Conservation (phyloP, 2,329 filamentous ascomycete species). For the Talaromyces sp. region DNA sequence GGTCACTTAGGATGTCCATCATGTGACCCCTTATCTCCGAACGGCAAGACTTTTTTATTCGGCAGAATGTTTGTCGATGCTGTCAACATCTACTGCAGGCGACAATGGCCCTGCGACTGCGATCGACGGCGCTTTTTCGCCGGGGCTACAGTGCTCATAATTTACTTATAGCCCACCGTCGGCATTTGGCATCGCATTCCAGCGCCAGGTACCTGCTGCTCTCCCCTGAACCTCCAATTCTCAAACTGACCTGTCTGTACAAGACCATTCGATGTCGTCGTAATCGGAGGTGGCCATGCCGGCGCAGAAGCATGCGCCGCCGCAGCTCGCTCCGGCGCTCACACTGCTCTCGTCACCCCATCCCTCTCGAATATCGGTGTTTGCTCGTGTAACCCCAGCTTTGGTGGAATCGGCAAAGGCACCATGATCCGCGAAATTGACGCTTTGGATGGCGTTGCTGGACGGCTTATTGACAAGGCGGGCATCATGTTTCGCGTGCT, state of each 20-base stretch:
- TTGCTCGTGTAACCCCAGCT: conserved; percentile 94
- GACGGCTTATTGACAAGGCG: conserved; percentile 84
- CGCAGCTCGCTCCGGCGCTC: conserved; percentile 79
- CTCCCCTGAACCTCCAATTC: background rate
- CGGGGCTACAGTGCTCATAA: conserved; percentile 21
- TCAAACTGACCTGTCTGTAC: background rate
- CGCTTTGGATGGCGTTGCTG: conserved; percentile 84
- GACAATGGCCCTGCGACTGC: conserved; percentile 31
- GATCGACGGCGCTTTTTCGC: conserved; percentile 22
- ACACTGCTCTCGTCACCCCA: conserved; percentile 84
- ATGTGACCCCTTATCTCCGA: background rate
- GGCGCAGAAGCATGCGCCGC: conserved; percentile 91
- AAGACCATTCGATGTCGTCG: conserved; percentile 81
- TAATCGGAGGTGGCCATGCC: conserved; percentile 93
- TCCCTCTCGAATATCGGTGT: conserved; percentile 83
- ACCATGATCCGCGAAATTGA: conserved; percentile 95
- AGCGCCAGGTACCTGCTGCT: conserved; percentile 32
- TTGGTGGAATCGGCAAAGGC: conserved; percentile 97
- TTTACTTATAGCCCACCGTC: conserved; percentile 15
- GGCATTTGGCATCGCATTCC: conserved; percentile 35
- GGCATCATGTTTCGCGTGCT: conserved; percentile 89
- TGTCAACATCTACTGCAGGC: background rate
- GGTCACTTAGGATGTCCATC: background rate
- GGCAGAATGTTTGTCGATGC: background rate
- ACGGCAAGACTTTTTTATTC: background rate